These are phyloP conservation scores for Metschnikowia arizonensis DNA, from an alignment of 805 yeast species.

Conservation along the genomic window DNA sequence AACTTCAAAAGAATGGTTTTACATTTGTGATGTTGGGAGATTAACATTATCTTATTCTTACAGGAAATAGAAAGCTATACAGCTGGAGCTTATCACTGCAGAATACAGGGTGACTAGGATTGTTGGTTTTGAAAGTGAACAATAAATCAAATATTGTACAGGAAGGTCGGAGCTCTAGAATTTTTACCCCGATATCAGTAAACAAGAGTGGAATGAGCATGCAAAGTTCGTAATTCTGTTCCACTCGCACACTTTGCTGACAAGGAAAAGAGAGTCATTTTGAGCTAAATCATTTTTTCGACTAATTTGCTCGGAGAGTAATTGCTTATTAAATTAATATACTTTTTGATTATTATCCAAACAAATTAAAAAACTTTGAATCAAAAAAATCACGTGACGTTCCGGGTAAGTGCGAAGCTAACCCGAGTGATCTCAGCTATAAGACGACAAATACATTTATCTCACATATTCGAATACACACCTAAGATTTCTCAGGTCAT, in stretches of 20 bases:
- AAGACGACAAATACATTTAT: conserved; percentile 1
- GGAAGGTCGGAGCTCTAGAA: conserved; percentile 12
- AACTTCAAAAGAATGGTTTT: conserved; percentile 48
- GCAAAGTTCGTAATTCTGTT: background rate
- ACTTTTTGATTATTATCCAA: too few species aligned
- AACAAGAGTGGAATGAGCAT: background rate
- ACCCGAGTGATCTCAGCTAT: conserved; percentile 4
- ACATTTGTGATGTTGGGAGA: conserved; percentile 46
- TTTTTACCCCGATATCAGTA: conserved; percentile 45
- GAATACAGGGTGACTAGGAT: conserved; percentile 1
- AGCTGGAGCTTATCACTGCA: conserved; percentile 68
- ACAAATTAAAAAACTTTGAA: too few species aligned
- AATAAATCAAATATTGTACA: too few species aligned
- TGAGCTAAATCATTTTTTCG: background rate
- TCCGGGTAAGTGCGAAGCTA: conserved; percentile 5
- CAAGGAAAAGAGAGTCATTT: background rate
- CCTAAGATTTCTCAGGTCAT: background rate
- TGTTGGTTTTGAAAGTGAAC: too few species aligned
- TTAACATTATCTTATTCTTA: too few species aligned
- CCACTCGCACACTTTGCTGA: background rate
- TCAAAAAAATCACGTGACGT: background rate
- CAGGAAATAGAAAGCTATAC: conserved; percentile 48
- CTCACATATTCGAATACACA: conserved; percentile 2
- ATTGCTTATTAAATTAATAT: background rate
- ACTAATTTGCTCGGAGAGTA: background rate